phyloP scores from a whole-genome alignment of 2,329 filamentous ascomycete genomes.

The Cladosporium sphaerospermum region DNA sequence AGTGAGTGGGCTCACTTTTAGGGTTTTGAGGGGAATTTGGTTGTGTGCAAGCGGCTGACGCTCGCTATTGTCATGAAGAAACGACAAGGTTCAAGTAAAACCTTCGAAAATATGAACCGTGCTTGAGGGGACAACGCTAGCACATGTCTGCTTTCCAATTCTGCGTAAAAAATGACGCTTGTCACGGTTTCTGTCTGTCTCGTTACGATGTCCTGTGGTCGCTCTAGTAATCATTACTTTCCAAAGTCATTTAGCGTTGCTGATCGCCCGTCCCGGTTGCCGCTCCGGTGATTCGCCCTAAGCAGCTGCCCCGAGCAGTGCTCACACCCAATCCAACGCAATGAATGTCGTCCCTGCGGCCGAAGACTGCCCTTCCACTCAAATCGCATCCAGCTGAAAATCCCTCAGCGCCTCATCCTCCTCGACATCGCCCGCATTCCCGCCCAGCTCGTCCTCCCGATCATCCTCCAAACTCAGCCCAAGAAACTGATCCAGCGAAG shows the following conservation, averaged over 20 bases:
- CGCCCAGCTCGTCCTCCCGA: constrained; percentile 15
- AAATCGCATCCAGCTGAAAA: constrained; percentile 15
- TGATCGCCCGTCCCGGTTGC: too few relatives aligned
- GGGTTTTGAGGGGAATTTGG: too few relatives aligned
- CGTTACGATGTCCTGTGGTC: too few relatives aligned
- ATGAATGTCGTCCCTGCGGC: too few relatives aligned
- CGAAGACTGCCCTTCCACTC: background rate
- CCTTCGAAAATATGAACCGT: background rate
- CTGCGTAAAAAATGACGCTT: too few relatives aligned
- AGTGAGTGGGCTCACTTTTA: constrained; percentile 4
- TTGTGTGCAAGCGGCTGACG: background rate
- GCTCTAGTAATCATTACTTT: too few relatives aligned
- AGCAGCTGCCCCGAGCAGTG: too few relatives aligned
- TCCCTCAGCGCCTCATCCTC: constrained; percentile 17
- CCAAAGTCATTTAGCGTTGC: too few relatives aligned
- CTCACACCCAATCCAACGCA: too few relatives aligned
- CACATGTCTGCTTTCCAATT: too few relatives aligned
- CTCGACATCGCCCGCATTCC: background rate
- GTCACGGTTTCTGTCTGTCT: too few relatives aligned
- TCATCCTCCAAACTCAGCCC: constrained; percentile 17
- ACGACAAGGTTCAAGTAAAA: background rate
- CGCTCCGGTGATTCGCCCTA: too few relatives aligned
- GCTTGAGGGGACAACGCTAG: background rate
- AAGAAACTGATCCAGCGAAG: constrained; percentile 22
- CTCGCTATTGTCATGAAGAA: background rate